Evolutionary conservation across 2,329 filamentous ascomycete species (phyloP), one percentile per base, ranked within the genome.

Genomic region (Apiospora aurea): DNA sequence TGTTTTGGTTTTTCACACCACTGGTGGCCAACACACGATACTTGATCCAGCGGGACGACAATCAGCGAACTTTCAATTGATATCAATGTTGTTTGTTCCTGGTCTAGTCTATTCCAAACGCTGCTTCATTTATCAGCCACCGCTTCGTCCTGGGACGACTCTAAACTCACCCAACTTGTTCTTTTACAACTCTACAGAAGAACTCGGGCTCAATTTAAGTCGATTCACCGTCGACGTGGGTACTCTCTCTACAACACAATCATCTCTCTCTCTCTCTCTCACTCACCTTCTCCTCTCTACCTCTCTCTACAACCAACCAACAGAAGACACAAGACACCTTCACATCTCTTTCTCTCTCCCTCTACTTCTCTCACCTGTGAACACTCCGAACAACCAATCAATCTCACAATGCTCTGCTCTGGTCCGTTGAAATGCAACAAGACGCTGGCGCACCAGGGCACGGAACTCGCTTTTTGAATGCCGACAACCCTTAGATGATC

Each of bases 151-250:
- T 41, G 34, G 57, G 57, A 64, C n/a, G 57, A 64, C 57, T 4
- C 21, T 64, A 64, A 64, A 64, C 57, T 64, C 57, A 41, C 11
- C 57, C 57, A 41, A 18, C 51, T 26, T 53, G 49, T 53, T 53
- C 24, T 53, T n/a, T 26, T 13, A 34, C 57, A 64, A n/a, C 49
- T 61, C 16, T 34, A 34, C 53, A 29, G 4, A n/a, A 18, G 53
- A 61, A 38, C 29, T 38, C 29, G 29, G 53, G 29, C 11, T 61
- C 29, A 38, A 41, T 24, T 57, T 21, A 26, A 57, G 26, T 34
- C 51, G 51, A 57, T 34, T 34, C 51, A 34, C 14, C 14, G 51
- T 57, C 51, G 18, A 24, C 51, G 16, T 49, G 46, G 46, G 41
- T 8, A 41, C 38, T 41, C 38, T 41, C 38, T 41, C 38, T 29